A percentile compares a stretch with the other conserved stretches of the same genome.
These are phyloP conservation scores for Suhomyces atakaporum DNA, from an alignment of 1,139 yeast genomes.

Conservation along the genomic window DNA sequence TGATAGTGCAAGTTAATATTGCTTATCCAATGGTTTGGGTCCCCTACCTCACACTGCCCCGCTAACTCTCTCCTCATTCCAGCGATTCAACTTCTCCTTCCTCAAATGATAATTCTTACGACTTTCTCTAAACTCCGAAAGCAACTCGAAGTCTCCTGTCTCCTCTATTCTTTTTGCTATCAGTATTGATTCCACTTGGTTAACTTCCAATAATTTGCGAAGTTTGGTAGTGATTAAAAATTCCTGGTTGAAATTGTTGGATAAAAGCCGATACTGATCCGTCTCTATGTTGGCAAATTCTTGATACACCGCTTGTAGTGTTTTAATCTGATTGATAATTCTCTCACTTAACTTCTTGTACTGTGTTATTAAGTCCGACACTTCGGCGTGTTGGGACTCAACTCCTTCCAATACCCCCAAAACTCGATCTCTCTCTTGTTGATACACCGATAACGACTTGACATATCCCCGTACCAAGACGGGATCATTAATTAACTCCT, in stretches of 20 bases:
- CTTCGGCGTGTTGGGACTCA: conserved; percentile 25
- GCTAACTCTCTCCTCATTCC: conserved; percentile 68
- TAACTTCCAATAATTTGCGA: conserved; percentile 26
- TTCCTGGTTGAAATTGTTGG: conserved; percentile 40
- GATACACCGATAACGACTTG: conserved; percentile 27
- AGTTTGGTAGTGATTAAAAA: conserved; percentile 31
- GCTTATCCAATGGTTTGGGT: no score
- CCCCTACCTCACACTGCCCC: conserved; percentile 33
- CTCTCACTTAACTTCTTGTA: conserved; percentile 27
- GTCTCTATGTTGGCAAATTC: conserved; percentile 42
- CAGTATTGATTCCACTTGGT: conserved; percentile 26
- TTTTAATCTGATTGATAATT: conserved; percentile 29
- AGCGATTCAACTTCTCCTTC: conserved; percentile 58
- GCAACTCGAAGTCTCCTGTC: conserved; percentile 19
- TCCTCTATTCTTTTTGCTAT: conserved; percentile 18
- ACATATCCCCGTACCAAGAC: conserved; percentile 37
- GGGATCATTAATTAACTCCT: conserved; percentile 31
- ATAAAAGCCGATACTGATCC: conserved; percentile 42
- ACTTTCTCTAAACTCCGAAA: conserved; percentile 40
- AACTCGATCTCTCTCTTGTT: conserved; percentile 20
- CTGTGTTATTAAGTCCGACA: conserved; percentile 27
- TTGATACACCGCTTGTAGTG: conserved; percentile 29
- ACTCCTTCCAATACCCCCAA: conserved; percentile 23
- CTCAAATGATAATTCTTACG: conserved; percentile 56
- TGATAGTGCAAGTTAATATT: no score